phyloP scores from a whole-genome alignment of 176 grass and related monocot species.

The Chloris gayana region DNA sequence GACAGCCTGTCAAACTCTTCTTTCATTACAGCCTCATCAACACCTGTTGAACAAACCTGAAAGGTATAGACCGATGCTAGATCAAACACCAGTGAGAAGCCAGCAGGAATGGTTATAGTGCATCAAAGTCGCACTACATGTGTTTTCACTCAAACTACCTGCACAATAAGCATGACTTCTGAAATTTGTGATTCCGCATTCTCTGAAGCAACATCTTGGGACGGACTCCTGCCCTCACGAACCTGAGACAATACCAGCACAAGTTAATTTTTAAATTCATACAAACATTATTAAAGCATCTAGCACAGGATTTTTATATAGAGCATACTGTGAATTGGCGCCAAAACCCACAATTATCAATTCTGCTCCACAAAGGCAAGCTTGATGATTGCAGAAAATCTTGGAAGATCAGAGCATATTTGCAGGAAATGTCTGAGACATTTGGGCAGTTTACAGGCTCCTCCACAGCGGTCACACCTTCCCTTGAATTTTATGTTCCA shows the following conservation, averaged over 20 bases:
- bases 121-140: not conserved
- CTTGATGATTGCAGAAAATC: constrained; percentile 71
- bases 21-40: constrained; percentile 82
- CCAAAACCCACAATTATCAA: constrained; percentile 97
- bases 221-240: constrained; percentile 78
- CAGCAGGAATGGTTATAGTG: constrained; percentile 25
- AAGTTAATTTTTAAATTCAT: constrained; percentile 3
- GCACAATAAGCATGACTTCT: constrained; percentile 98
- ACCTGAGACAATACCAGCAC: constrained; percentile 57
- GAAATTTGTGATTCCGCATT: constrained; percentile 53
- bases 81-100: constrained; percentile 5
- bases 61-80: constrained; percentile 16
- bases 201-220: constrained; percentile 39
- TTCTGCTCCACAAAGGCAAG: constrained; percentile 76
- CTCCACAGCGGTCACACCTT: constrained; percentile 94
- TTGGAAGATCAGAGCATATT: constrained; percentile 81
- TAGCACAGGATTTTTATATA: constrained; percentile 6
- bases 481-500: constrained; percentile 58
- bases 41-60: constrained; percentile 81
- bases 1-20: constrained; percentile 85
- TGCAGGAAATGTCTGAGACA: constrained; percentile 76
- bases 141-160: constrained; percentile 54
- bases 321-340: constrained; percentile 82
- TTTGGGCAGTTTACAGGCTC: constrained; percentile 93
- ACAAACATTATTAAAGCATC: constrained; percentile 27